Base-by-base conservation (phyloP, 768 basidiomycete species). In the Termitomyces sp. region DNA sequence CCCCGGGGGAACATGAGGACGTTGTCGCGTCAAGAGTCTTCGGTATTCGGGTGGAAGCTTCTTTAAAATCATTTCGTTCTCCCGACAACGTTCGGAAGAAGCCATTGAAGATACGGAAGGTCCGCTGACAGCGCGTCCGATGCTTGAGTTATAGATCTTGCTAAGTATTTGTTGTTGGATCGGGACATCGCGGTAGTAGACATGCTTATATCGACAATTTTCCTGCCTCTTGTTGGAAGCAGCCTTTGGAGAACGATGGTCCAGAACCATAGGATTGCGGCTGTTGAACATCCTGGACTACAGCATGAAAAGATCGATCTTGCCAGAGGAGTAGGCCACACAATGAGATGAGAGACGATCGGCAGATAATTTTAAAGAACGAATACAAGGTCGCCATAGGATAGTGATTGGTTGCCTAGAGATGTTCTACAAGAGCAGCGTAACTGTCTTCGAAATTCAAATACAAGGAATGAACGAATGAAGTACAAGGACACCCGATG, bases 1-100 rank as follows among this genome's bases (percentile, higher is more conserved):
- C 60, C 62, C 59, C 10, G 57, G 55, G 12, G 62, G 60, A 5
- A 59, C 52, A 15, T 41, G 43, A 34, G 57, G 52, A 28, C 46
- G 41, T 30, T 53, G 51, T 21, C 51, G 51, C 51, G 51, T 42
- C 10, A 43, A 15, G 4, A 52, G 17, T 1, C 5, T 14, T 52
- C 51, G 51, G 21, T 52, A 42, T 43, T 17, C 32, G 10, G 35
- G 22, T 1, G 55, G 50, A 21, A 56, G 43, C 35, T 56, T 46
- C 30, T 51, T 17, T 28, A 56, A 12, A n/a, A 15, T n/a, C 26
- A 32, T 38, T 15, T 40, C 24, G 35, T 50, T 19, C 10, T 35
- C 47, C 42, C 6, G 22, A 12, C 19, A n/a, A 9, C 19, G 21
- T 9, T 32, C 37, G 15, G 46, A 26, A 38, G 45, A 28, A 42